Evolutionary conservation across 2,329 filamentous ascomycete species (phyloP).

Genomic region (Seiridium unicorne): DNA sequence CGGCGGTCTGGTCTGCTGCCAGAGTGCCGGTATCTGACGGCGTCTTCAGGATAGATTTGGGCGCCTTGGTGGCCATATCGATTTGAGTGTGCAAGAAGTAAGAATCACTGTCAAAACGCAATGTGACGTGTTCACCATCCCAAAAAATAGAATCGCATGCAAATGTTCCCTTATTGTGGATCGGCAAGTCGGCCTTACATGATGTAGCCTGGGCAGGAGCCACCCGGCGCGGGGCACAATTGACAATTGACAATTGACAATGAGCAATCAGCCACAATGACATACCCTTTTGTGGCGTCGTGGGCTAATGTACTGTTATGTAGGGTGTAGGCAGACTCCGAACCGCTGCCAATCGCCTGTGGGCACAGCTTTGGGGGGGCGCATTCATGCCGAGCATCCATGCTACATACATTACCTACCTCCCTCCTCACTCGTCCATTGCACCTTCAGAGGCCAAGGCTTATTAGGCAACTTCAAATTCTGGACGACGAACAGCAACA

Average conservation of each 20-base stretch:
- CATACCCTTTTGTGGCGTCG: background rate
- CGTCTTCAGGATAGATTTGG: constrained; percentile 63
- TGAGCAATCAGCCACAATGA: background rate
- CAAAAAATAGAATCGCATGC: background rate
- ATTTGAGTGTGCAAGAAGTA: background rate
- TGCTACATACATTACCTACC: background rate
- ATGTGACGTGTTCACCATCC: background rate
- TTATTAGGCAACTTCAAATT: background rate
- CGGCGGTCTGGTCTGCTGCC: constrained; percentile 29
- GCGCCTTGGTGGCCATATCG: constrained; percentile 25
- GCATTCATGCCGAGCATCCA: background rate
- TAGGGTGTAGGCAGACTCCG: background rate
- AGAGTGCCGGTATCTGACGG: constrained; percentile 37
- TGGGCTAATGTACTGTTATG: no score
- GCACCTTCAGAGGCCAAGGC: no score
- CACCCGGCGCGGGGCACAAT: no score
- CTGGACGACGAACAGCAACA: constrained; percentile 2
- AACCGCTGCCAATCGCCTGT: background rate
- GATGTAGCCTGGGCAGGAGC: background rate
- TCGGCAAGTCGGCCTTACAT: background rate
- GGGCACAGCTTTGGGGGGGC: background rate
- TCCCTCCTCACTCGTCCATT: no score
- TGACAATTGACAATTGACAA: no score
- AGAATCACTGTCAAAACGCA: background rate
- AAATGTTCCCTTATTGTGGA: background rate